phyloP scores from a whole-genome alignment of 768 basidiomycete genomes.

The Boletus pseudo-olivaceus region DNA sequence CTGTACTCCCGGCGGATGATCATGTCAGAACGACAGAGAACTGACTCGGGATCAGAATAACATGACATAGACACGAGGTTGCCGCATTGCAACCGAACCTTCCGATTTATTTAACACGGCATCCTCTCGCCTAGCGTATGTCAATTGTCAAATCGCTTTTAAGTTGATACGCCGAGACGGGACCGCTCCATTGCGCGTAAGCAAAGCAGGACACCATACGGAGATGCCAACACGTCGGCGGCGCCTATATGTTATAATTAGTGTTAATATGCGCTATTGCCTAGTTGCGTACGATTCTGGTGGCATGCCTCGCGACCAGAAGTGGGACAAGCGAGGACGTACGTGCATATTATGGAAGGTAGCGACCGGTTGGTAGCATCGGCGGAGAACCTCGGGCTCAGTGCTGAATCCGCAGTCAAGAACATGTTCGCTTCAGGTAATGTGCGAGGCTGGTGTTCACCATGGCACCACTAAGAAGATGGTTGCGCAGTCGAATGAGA shows the following conservation, averaged over 20 bases:
- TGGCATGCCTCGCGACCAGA: background rate
- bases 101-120: background rate
- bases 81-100: background rate
- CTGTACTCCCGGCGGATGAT: slow-evolving; percentile 62
- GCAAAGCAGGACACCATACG: background rate
- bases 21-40: slow-evolving; percentile 23
- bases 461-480: background rate
- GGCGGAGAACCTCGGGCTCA: slow-evolving; percentile 11
- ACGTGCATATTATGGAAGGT: background rate
- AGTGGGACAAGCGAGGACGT: slow-evolving; percentile 2
- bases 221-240: background rate
- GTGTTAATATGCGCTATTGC: background rate
- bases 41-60: background rate
- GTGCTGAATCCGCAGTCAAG: background rate
- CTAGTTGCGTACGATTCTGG: background rate
- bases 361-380: background rate
- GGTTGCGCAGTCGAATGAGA: background rate
- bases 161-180: slow-evolving; percentile 12
- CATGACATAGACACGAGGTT: background rate
- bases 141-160: background rate
- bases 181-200: slow-evolving; percentile 6
- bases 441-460: background rate
- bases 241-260: background rate
- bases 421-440: slow-evolving; percentile 5
- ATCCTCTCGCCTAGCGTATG: too few relatives aligned